A percentile compares a stretch with the other conserved stretches of the same genome.
Conservation (phyloP, 75 land plant species). For the Pinus taeda region DNA sequence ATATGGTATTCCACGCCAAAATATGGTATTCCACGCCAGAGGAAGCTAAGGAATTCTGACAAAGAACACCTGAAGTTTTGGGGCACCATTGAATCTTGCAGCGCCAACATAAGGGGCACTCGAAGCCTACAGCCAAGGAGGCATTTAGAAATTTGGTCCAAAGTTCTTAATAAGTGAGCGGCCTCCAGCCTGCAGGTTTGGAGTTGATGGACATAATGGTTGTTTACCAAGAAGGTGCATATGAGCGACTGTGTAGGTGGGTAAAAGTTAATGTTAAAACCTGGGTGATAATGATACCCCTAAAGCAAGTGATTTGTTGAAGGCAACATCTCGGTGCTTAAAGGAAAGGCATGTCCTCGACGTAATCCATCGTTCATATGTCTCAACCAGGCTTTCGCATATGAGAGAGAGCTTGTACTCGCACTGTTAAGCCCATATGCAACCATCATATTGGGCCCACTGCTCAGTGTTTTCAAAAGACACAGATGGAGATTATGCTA, state of each 20-base stretch:
- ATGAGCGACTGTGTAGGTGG: conserved; percentile 31
- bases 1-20: no score
- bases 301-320: conserved; percentile 87
- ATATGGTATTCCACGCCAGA: no score
- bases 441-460: conserved; percentile 42
- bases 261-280: conserved; percentile 88
- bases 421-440: conserved; percentile 83
- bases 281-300: conserved; percentile 94
- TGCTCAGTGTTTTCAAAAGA: conserved; percentile 39
- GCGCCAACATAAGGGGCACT: no score
- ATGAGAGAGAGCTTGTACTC: conserved; percentile 88
- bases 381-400: conserved; percentile 89
- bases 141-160: no score
- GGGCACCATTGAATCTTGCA: no score
- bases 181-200: conserved; percentile 19
- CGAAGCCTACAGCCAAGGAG: no score
- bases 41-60: no score
- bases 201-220: no score
- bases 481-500: conserved; percentile 33
- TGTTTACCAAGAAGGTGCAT: no score
- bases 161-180: no score
- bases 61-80: no score
- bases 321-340: conserved; percentile 78
- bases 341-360: conserved; percentile 95
- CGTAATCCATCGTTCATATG: conserved; percentile 92